These are phyloP conservation scores for Drechslerella coelobrocha DNA, from an alignment of 2,329 filamentous ascomycete species.

Conservation along the genomic window DNA sequence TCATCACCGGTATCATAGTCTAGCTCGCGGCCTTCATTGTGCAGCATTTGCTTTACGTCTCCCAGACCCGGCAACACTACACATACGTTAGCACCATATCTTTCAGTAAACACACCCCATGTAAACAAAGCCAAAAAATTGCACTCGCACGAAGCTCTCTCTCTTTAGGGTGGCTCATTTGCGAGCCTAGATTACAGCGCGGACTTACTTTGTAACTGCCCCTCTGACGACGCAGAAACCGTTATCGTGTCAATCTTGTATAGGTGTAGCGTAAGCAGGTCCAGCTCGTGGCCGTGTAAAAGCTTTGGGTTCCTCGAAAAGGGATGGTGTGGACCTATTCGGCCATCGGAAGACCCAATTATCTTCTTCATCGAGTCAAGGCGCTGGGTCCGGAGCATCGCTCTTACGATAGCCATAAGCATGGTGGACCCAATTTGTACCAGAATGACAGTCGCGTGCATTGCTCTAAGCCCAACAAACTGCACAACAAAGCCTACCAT, in stretches of 20 bases:
- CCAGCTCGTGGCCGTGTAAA: slow-evolving; percentile 23
- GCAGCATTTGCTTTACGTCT: neutral
- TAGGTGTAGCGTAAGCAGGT: slow-evolving; percentile 9
- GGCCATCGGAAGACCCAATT: neutral
- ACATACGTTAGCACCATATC: no score
- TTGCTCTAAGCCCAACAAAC: slow-evolving; percentile 49
- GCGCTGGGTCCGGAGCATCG: slow-evolving; percentile 32
- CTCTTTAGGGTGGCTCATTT: no score
- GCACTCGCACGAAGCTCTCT: no score
- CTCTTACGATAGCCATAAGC: slow-evolving; percentile 48
- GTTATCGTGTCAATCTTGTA: neutral
- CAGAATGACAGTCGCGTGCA: slow-evolving; percentile 43
- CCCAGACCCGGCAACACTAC: neutral
- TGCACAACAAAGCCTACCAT: slow-evolving; percentile 50
- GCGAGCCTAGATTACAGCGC: no score
- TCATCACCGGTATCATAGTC: neutral
- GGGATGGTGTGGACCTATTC: neutral
- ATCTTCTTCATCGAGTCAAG: neutral
- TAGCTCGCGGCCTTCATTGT: neutral
- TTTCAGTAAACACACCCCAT: no score
- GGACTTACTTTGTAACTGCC: neutral
- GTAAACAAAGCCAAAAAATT: no score
- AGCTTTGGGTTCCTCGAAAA: slow-evolving; percentile 4
- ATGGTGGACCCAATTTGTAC: slow-evolving; percentile 36
- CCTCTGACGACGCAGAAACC: neutral